A percentile compares a stretch with the other conserved stretches of the same genome.
Conservation (phyloP, 179 eudicot species). For the Beta corolliflora region DNA sequence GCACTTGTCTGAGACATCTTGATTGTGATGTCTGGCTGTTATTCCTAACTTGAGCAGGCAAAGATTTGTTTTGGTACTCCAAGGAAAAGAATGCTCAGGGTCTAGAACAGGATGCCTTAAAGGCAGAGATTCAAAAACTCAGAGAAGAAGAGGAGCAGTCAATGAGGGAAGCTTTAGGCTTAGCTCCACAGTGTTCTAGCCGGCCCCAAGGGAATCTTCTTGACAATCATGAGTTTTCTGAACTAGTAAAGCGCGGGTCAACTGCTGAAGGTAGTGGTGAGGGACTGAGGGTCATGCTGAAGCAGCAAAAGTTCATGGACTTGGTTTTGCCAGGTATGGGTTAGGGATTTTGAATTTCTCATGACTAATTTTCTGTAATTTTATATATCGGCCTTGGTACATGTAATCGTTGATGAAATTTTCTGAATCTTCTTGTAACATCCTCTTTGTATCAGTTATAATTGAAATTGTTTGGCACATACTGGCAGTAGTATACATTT, state of each 20-base stretch:
- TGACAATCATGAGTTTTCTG: conserved; percentile 90
- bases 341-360: background rate
- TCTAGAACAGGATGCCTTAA: conserved; percentile 63
- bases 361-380: background rate
- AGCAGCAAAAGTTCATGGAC: conserved; percentile 90
- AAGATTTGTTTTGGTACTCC: conserved; percentile 89
- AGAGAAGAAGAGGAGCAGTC: conserved; percentile 49
- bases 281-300: conserved; percentile 72
- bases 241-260: conserved; percentile 89
- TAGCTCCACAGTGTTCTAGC: conserved; percentile 84
- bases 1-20: background rate
- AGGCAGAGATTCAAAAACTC: conserved; percentile 82
- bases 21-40: conserved; percentile 16
- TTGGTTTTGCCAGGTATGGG: conserved; percentile 83
- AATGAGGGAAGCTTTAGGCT: conserved; percentile 97
- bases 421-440: background rate
- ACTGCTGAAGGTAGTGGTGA: conserved; percentile 98
- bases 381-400: conserved; percentile 1
- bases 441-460: background rate
- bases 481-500: background rate
- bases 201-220: conserved; percentile 76
- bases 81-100: conserved; percentile 66
- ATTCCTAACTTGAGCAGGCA: conserved; percentile 51
- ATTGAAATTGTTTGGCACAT: background rate
- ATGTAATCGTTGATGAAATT: background rate